These are phyloP conservation scores for Xylariaceae sp. DNA, from an alignment of 2,329 filamentous ascomycete species.

Conservation along the genomic window DNA sequence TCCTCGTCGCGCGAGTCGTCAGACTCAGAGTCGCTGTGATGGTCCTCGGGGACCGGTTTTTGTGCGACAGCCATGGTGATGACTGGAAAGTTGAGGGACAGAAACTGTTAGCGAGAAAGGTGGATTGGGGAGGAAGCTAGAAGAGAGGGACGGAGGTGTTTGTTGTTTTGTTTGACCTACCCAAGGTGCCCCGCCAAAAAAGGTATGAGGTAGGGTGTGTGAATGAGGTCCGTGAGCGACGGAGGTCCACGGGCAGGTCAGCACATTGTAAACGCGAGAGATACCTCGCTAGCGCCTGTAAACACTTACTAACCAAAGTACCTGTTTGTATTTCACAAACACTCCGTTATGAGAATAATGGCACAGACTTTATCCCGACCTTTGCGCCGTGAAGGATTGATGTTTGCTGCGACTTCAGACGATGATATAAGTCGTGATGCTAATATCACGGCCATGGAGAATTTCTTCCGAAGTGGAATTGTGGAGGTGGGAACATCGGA, in stretches of 20 bases:
- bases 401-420: not conserved
- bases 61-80: conserved; percentile 14
- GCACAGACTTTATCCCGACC: not conserved
- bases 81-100: not conserved
- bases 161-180: not conserved
- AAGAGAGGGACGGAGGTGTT: not conserved
- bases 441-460: conserved; percentile 28
- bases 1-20: conserved; percentile 40
- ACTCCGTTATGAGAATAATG: not conserved
- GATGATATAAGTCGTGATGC: conserved; percentile 14
- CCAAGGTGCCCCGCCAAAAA: conserved; percentile 4
- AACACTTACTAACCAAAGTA: not conserved
- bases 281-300: no score
- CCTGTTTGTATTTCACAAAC: no score
- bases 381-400: not conserved
- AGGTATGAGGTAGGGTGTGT: not conserved
- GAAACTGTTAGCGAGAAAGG: no score
- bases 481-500: conserved; percentile 21
- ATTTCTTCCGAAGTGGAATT: conserved; percentile 24
- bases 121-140: not conserved
- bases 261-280: no score
- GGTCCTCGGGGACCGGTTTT: conserved; percentile 11
- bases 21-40: conserved; percentile 34
- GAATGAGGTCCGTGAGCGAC: no score
- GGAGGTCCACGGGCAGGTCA: no score